These are phyloP conservation scores for Pilobolus umbonatus DNA, from an alignment of 192 early-diverging fungal species.

Conservation along the genomic window DNA sequence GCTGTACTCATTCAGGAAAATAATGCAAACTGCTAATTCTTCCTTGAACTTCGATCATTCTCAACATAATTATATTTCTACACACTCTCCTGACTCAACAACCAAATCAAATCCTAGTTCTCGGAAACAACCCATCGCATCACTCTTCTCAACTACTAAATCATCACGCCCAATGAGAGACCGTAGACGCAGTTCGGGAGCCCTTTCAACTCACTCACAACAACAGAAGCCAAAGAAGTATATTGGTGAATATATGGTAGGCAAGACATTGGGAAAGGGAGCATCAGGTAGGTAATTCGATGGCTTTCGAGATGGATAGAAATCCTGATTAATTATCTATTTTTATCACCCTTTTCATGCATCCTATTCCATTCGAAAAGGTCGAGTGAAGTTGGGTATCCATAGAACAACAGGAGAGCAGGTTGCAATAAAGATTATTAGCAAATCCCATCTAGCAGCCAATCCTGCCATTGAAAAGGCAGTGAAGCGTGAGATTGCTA, in stretches of 20 bases:
- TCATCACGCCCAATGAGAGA: constrained; percentile 21
- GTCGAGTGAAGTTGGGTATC: constrained; percentile 45
- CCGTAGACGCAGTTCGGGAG: constrained; percentile 19
- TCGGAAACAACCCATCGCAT: constrained; percentile 12
- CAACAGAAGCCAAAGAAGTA: constrained; percentile 31
- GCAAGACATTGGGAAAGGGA: constrained; percentile 49
- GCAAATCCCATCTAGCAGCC: constrained; percentile 42
- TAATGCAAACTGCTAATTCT: constrained; percentile 13
- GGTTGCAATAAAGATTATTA: constrained; percentile 49
- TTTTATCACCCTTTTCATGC: too few species aligned
- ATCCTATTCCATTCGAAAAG: too few species aligned
- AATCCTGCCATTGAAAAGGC: constrained; percentile 48
- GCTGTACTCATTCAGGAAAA: neutral
- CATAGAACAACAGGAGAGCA: constrained; percentile 45
- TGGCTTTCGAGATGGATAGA: neutral
- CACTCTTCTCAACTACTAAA: constrained; percentile 3
- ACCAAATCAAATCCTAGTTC: constrained; percentile 1
- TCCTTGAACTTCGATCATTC: constrained; percentile 10
- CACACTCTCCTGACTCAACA: constrained; percentile 6
- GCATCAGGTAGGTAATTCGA: constrained; percentile 38
- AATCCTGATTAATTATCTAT: neutral
- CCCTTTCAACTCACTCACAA: constrained; percentile 20
- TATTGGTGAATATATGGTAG: constrained; percentile 44
- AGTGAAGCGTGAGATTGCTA: constrained; percentile 49
- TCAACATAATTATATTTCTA: constrained; percentile 1